Conservation (phyloP, 768 basidiomycete genomes). For the Xerocomellus dryophilus region DNA sequence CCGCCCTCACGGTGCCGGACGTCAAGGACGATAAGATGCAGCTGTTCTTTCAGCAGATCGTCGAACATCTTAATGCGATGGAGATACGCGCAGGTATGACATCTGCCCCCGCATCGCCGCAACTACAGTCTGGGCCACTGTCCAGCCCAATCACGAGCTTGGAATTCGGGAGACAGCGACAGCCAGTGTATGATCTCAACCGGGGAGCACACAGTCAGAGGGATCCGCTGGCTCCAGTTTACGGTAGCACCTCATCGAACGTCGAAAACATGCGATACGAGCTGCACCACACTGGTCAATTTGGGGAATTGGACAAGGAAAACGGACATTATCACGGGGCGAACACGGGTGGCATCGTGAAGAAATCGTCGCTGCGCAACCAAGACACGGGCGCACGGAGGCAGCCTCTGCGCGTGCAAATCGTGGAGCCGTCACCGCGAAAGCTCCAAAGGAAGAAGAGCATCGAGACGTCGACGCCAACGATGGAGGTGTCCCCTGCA, state of each 20-base stretch:
- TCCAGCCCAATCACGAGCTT: conserved; percentile 13
- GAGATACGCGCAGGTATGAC: conserved; percentile 47
- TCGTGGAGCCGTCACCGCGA: conserved; percentile 46
- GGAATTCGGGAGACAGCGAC: conserved; percentile 21
- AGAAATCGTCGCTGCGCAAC: conserved; percentile 46
- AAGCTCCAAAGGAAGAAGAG: conserved; percentile 37
- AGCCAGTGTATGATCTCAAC: conserved; percentile 1
- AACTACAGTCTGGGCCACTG: conserved; percentile 6
- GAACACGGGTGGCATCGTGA: conserved; percentile 24
- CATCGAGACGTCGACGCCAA: conserved; percentile 16
- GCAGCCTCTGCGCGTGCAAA: conserved; percentile 42
- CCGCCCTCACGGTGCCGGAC: conserved; percentile 60
- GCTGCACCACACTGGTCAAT: conserved; percentile 3
- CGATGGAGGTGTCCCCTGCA: conserved; percentile 34
- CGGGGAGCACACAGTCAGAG: conserved; percentile 17
- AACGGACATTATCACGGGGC: conserved; percentile 34
- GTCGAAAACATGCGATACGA: conserved; percentile 1
- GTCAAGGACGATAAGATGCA: conserved; percentile 75
- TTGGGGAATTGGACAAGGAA: conserved; percentile 53
- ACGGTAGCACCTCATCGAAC: conserved; percentile 11
- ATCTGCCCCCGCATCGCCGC: conserved; percentile 16
- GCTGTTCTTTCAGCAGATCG: conserved; percentile 82
- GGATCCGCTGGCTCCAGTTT: conserved; percentile 37
- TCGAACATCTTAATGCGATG: conserved; percentile 73
- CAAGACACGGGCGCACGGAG: conserved; percentile 17